A percentile compares a stretch with the other conserved stretches of the same genome.
phyloP scores from a whole-genome alignment of 2,329 filamentous ascomycete genomes.

The Aspergillus sp. region DNA sequence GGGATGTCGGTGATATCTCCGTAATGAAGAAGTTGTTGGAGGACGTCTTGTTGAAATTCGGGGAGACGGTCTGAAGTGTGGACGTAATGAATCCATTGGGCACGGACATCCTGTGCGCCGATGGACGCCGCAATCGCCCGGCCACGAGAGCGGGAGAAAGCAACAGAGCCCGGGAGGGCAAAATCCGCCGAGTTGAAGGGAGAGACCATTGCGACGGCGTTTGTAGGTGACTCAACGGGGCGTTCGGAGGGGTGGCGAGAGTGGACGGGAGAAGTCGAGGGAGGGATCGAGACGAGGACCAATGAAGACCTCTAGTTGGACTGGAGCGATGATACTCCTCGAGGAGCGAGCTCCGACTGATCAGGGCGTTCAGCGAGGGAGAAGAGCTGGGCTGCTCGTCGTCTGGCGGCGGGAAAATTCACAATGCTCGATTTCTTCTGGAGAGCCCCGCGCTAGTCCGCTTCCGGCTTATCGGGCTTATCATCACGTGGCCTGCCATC shows the following conservation, averaged over 20 bases:
- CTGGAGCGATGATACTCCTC: constrained; percentile 20
- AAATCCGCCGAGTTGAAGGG: constrained; percentile 31
- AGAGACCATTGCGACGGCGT: constrained; percentile 32
- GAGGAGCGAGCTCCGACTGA: constrained; percentile 19
- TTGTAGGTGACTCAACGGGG: constrained; percentile 8
- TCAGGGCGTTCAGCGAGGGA: constrained; percentile 17
- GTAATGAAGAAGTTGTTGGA: constrained; percentile 63
- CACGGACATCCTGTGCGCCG: constrained; percentile 44
- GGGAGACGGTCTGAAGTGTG: constrained; percentile 54
- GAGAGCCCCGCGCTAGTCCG: constrained; percentile 27
- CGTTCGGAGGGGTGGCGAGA: background rate
- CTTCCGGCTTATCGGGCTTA: constrained; percentile 25
- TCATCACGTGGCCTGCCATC: background rate
- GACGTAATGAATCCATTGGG: constrained; percentile 63
- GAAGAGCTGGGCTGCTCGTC: constrained; percentile 22
- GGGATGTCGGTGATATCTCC: constrained; percentile 55
- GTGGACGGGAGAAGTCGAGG: background rate
- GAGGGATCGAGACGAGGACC: constrained; percentile 6
- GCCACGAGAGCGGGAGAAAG: constrained; percentile 48
- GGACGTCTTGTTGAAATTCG: constrained; percentile 49
- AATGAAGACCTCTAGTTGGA: constrained; percentile 16
- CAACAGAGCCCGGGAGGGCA: constrained; percentile 43
- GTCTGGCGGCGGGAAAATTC: constrained; percentile 18
- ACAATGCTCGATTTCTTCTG: constrained; percentile 16
- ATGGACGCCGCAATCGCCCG: constrained; percentile 44